These are phyloP conservation scores for Grigorovia humatica DNA, from an alignment of 805 yeast species.

Conservation along the genomic window DNA sequence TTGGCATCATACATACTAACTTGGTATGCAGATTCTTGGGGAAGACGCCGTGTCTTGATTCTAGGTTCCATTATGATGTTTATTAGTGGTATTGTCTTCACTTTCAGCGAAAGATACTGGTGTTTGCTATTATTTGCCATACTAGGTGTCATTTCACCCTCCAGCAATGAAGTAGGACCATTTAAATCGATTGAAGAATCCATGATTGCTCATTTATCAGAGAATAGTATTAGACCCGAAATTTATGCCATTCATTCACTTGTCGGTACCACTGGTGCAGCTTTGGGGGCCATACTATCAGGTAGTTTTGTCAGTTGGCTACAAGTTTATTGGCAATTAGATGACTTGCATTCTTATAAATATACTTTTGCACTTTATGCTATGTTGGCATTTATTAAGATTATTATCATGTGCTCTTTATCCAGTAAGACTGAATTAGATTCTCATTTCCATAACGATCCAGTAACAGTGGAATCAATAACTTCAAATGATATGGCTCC, in stretches of 20 bases:
- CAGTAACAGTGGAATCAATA: conserved; percentile 10
- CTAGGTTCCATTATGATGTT: conserved; percentile 61
- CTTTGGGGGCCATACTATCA: conserved; percentile 56
- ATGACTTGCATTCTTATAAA: conserved; percentile 40
- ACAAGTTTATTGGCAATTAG: conserved; percentile 26
- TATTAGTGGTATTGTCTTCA: conserved; percentile 54
- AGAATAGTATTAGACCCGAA: conserved; percentile 52
- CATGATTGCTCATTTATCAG: conserved; percentile 68
- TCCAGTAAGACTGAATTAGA: conserved; percentile 44
- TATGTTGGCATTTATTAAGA: conserved; percentile 41
- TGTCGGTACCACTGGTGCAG: conserved; percentile 60
- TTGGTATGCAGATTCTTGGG: conserved; percentile 65
- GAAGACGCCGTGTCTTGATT: conserved; percentile 54
- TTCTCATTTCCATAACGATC: conserved; percentile 13
- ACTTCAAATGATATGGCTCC: conserved; percentile 21
- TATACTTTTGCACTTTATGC: conserved; percentile 48
- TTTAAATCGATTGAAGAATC: conserved; percentile 81
- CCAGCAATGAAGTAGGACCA: conserved; percentile 88
- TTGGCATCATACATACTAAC: conserved; percentile 58
- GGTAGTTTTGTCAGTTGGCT: conserved; percentile 49
- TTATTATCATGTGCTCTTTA: conserved; percentile 40
- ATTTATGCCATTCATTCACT: conserved; percentile 67
- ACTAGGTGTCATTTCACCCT: conserved; percentile 77
- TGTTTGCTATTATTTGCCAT: conserved; percentile 61
- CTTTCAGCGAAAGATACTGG: conserved; percentile 41